Conservation (phyloP, 768 basidiomycete species). For the Coprinopsis strossmayeri region DNA sequence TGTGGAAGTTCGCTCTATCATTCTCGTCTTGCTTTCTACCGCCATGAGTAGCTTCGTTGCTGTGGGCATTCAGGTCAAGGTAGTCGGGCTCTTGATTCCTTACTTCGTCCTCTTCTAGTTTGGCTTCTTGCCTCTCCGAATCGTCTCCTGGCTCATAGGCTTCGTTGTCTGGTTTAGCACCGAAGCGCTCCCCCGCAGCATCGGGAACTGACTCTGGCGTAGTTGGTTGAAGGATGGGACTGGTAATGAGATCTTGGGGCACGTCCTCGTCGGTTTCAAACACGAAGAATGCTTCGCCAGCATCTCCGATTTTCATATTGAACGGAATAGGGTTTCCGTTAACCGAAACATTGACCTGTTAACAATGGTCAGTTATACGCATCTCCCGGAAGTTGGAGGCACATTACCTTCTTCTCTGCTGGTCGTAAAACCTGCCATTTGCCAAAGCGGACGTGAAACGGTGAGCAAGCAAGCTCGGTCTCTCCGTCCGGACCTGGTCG, state of each 20-base stretch:
- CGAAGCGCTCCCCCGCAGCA: constrained; percentile 32
- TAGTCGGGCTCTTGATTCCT: constrained; percentile 64
- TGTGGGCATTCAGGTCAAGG: constrained; percentile 67
- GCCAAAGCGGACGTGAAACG: constrained; percentile 96
- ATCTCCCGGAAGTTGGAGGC: no score
- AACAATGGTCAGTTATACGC: background rate
- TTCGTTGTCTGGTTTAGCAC: constrained; percentile 17
- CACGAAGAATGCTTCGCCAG: constrained; percentile 98
- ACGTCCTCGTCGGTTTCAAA: constrained; percentile 96
- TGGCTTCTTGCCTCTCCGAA: constrained; percentile 6
- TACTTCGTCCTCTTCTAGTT: constrained; percentile 15
- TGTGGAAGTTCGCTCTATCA: constrained; percentile 12
- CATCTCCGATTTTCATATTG: constrained; percentile 97
- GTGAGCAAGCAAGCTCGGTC: constrained; percentile 78
- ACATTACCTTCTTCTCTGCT: constrained; percentile 79
- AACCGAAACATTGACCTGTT: constrained; percentile 83
- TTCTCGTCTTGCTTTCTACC: constrained; percentile 16
- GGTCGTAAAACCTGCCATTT: constrained; percentile 95
- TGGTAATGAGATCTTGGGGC: constrained; percentile 89
- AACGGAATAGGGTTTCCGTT: constrained; percentile 86
- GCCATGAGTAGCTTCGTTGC: constrained; percentile 7
- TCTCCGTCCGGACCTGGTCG: constrained; percentile 58
- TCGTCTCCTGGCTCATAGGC: background rate
- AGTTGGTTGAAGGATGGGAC: constrained; percentile 76
- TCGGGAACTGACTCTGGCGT: constrained; percentile 28